Evolutionary conservation across 352 stramenopile genomes (phyloP).

Genomic region (Phytophthora sp.): DNA sequence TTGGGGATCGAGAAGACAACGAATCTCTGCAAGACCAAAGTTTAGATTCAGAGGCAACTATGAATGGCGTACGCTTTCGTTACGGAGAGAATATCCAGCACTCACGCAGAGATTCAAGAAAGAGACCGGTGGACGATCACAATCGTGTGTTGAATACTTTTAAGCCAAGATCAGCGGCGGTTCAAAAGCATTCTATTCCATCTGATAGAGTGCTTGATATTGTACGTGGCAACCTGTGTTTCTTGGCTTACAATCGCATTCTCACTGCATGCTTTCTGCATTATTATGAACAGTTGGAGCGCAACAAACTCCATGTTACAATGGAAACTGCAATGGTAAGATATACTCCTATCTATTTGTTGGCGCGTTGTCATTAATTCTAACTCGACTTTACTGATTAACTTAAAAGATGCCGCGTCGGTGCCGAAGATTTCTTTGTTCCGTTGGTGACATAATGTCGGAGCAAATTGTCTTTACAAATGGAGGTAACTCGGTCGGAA

Average conservation of each 20-base stretch:
- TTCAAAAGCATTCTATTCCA: not conserved
- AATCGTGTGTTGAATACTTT: not conserved
- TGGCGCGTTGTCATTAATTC: not conserved
- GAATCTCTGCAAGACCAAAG: not conserved
- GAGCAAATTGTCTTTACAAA: slow-evolving; percentile 85
- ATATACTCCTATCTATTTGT: not conserved
- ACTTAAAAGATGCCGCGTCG: slow-evolving; percentile 52
- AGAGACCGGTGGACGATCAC: slow-evolving; percentile 1
- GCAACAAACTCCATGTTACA: slow-evolving; percentile 28
- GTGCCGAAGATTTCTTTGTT: slow-evolving; percentile 74
- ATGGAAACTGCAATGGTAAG: slow-evolving; percentile 39
- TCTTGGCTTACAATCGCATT: not conserved
- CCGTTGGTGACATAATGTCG: slow-evolving; percentile 71
- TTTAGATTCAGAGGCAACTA: slow-evolving; percentile 5
- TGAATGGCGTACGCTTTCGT: slow-evolving; percentile 11
- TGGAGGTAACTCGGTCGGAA: slow-evolving; percentile 51
- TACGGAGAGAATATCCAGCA: slow-evolving; percentile 4
- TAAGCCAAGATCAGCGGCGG: slow-evolving; percentile 3
- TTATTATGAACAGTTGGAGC: slow-evolving; percentile 22
- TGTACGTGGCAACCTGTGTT: slow-evolving; percentile 15
- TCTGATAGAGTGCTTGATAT: slow-evolving; percentile 18
- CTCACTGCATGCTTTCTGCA: slow-evolving; percentile 2
- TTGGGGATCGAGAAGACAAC: not conserved
- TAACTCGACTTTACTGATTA: slow-evolving; percentile 2
- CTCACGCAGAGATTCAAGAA: not conserved